phyloP scores from a whole-genome alignment of 257 asterid species.

The Gentiana macrophylla region DNA sequence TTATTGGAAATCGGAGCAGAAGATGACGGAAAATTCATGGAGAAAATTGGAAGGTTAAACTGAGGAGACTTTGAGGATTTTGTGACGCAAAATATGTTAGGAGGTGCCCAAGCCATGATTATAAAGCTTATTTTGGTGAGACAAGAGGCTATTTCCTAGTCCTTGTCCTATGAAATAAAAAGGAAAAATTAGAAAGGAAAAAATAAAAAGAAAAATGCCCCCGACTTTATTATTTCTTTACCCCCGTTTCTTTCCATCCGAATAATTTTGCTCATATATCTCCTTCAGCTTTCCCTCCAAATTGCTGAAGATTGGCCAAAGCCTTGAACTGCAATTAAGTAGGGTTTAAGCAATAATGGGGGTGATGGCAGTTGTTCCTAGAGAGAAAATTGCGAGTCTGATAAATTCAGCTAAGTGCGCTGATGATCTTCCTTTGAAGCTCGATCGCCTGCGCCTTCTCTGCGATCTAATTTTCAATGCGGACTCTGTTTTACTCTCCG shows the following conservation, averaged over 20 bases:
- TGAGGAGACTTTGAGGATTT: not conserved
- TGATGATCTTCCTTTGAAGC: constrained; percentile 43
- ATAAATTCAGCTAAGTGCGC: constrained; percentile 41
- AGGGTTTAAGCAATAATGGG: constrained; percentile 39
- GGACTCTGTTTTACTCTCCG: constrained; percentile 34
- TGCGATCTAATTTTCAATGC: constrained; percentile 45
- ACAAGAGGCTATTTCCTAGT: no score
- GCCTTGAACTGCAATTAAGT: not conserved
- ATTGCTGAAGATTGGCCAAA: no score
- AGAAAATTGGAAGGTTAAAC: constrained; percentile 1
- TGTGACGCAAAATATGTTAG: not conserved
- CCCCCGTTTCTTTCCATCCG: no score
- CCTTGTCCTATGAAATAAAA: no score
- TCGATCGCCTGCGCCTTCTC: constrained; percentile 51
- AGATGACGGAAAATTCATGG: not conserved
- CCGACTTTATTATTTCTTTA: no score
- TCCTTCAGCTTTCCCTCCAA: no score
- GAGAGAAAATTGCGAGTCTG: constrained; percentile 42
- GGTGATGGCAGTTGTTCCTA: constrained; percentile 34
- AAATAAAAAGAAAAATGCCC: no score
- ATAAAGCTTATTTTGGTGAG: no score
- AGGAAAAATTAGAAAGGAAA: no score
- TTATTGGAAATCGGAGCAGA: not conserved
- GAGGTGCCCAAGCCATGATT: not conserved
- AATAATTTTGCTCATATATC: not conserved